These are phyloP conservation scores for Neostapfia colusana DNA, from an alignment of 176 grass and related monocot genomes.

Conservation along the genomic window DNA sequence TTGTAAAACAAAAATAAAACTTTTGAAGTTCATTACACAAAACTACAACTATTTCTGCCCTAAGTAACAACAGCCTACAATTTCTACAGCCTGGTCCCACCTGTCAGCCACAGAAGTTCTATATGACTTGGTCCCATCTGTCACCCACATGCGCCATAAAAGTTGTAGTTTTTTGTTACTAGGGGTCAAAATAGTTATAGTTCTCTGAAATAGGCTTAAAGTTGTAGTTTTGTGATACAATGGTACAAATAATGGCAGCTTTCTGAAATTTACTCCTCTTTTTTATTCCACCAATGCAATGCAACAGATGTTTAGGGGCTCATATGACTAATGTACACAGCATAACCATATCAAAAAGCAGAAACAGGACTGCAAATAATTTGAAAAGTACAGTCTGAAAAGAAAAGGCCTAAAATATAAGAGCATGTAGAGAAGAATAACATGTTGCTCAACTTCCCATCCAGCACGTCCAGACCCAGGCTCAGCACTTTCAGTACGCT, in stretches of 20 bases:
- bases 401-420: neutral
- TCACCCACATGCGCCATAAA: too few species aligned
- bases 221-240: too few species aligned
- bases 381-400: neutral
- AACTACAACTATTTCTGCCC: neutral
- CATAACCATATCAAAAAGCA: neutral
- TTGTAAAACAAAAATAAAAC: neutral
- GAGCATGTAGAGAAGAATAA: slow-evolving; percentile 37
- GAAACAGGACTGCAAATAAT: neutral
- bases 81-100: too few species aligned
- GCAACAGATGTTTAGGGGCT: neutral
- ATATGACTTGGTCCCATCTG: too few species aligned
- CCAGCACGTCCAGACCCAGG: slow-evolving; percentile 76
- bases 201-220: too few species aligned
- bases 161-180: too few species aligned
- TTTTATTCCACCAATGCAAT: neutral
- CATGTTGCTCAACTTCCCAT: slow-evolving; percentile 72
- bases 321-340: neutral
- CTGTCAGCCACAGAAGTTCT: too few species aligned
- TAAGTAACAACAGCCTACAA: too few species aligned
- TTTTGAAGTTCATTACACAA: neutral
- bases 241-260: too few species aligned
- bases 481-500: slow-evolving; percentile 52
- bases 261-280: too few species aligned
- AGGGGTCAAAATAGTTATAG: too few species aligned